phyloP scores from a whole-genome alignment of 768 basidiomycete genomes.

The Russula sp. region DNA sequence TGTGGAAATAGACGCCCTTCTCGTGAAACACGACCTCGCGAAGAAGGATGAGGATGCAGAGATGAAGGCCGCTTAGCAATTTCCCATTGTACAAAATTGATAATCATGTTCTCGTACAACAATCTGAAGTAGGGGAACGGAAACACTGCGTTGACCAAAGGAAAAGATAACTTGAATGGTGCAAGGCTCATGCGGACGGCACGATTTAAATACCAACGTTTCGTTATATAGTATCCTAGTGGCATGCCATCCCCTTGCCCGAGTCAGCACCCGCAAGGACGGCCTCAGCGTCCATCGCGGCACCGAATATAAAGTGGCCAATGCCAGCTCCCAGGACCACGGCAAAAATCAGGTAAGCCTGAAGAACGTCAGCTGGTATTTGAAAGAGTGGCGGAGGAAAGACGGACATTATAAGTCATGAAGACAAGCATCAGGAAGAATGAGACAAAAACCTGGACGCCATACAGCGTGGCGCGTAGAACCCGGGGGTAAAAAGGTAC shows the following conservation, averaged over 20 bases:
- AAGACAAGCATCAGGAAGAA: constrained; percentile 94
- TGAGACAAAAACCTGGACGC: constrained; percentile 67
- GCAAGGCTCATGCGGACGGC: neutral
- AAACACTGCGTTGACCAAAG: neutral
- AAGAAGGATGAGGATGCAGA: constrained; percentile 85
- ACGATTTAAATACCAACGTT: neutral
- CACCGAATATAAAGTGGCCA: constrained; percentile 76
- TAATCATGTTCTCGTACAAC: neutral
- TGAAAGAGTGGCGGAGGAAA: neutral
- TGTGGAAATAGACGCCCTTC: constrained; percentile 78
- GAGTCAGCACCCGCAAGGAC: constrained; percentile 39
- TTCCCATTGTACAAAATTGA: constrained; percentile 12
- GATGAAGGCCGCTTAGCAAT: constrained; percentile 52
- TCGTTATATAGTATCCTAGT: constrained; percentile 38
- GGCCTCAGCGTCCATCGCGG: constrained; percentile 55
- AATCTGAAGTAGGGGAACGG: neutral
- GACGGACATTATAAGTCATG: constrained; percentile 91
- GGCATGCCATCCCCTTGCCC: constrained; percentile 73
- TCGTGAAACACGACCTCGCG: constrained; percentile 71
- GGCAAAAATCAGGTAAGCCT: constrained; percentile 85
- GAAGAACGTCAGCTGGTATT: constrained; percentile 5
- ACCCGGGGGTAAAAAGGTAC: constrained; percentile 47
- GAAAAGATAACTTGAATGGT: neutral
- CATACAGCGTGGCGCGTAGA: constrained; percentile 67
- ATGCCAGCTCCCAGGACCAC: constrained; percentile 77